Conservation (phyloP, 805 yeast species). For the Tetrapisispora fleetii region DNA sequence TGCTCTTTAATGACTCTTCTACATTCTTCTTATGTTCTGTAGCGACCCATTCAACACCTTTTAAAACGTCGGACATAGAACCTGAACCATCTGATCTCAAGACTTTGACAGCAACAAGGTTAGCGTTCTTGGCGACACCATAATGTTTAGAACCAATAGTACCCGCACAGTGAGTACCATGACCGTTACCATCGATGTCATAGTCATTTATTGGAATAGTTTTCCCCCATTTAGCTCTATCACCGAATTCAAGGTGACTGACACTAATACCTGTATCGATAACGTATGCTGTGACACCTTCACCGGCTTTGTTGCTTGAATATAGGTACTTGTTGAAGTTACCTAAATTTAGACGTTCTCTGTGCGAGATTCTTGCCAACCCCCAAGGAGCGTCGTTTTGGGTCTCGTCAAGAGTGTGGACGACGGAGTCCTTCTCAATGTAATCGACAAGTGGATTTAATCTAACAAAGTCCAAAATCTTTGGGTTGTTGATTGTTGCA, state of each 20-base stretch:
- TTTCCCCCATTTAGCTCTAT: conserved; percentile 80
- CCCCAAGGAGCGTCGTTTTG: conserved; percentile 95
- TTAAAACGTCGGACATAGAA: conserved; percentile 71
- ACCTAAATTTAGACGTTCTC: conserved; percentile 57
- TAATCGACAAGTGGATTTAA: conserved; percentile 53
- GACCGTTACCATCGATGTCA: conserved; percentile 80
- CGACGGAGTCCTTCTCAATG: conserved; percentile 70
- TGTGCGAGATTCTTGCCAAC: conserved; percentile 79
- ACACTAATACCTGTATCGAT: conserved; percentile 83
- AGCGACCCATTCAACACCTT: conserved; percentile 80
- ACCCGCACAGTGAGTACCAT: conserved; percentile 97
- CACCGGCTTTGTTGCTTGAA: conserved; percentile 58
- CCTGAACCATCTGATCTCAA: conserved; percentile 77
- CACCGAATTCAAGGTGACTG: conserved; percentile 67
- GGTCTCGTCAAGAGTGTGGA: conserved; percentile 47
- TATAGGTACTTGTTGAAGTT: conserved; percentile 65
- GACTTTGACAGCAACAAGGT: conserved; percentile 75
- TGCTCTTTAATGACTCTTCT: background rate
- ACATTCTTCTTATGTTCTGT: conserved; percentile 12
- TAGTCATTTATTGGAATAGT: conserved; percentile 65
- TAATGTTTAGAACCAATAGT: conserved; percentile 72
- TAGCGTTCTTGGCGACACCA: conserved; percentile 78
- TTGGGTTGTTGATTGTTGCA: conserved; percentile 64
- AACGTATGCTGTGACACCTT: conserved; percentile 78
- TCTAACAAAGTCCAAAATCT: conserved; percentile 64